These are phyloP conservation scores for Myxozyma neotropica DNA, from an alignment of 805 yeast genomes.

Conservation along the genomic window DNA sequence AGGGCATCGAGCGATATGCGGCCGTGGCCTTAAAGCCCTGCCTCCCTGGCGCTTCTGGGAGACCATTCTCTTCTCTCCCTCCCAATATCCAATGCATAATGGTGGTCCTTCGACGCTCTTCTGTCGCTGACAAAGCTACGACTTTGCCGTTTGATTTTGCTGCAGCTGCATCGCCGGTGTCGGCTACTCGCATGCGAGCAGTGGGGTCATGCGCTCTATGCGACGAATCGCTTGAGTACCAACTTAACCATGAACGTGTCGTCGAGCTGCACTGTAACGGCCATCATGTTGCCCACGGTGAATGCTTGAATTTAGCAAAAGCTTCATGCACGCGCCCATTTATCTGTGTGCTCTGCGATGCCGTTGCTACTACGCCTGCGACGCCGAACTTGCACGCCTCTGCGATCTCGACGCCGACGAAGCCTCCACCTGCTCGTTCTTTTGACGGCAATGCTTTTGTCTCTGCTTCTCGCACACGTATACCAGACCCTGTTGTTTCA, in stretches of 20 bases:
- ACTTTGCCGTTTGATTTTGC: not conserved
- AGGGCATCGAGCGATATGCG: not conserved
- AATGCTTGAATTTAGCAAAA: slow-evolving; percentile 11
- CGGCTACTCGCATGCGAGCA: slow-evolving; percentile 13
- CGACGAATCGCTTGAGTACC: slow-evolving; percentile 33
- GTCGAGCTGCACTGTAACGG: slow-evolving; percentile 28
- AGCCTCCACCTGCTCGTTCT: not conserved
- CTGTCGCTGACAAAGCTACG: too few relatives aligned
- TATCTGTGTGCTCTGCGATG: slow-evolving; percentile 1
- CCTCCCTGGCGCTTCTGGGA: too few relatives aligned
- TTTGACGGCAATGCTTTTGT: too few relatives aligned
- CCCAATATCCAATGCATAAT: too few relatives aligned
- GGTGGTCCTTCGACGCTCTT: too few relatives aligned
- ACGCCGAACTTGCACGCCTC: not conserved
- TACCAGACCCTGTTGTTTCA: slow-evolving; percentile 15
- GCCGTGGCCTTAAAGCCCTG: too few relatives aligned
- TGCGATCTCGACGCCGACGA: not conserved
- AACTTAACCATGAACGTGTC: slow-evolving; percentile 32
- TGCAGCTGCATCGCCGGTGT: not conserved
- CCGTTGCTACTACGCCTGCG: not conserved
- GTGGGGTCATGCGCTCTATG: slow-evolving; percentile 30
- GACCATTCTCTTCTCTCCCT: too few relatives aligned
- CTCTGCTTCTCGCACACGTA: slow-evolving; percentile 7
- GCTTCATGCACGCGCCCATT: slow-evolving; percentile 1
- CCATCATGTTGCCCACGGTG: slow-evolving; percentile 32